phyloP scores from a whole-genome alignment of 257 asterid genomes.

The Solanum gracilifrons region DNA sequence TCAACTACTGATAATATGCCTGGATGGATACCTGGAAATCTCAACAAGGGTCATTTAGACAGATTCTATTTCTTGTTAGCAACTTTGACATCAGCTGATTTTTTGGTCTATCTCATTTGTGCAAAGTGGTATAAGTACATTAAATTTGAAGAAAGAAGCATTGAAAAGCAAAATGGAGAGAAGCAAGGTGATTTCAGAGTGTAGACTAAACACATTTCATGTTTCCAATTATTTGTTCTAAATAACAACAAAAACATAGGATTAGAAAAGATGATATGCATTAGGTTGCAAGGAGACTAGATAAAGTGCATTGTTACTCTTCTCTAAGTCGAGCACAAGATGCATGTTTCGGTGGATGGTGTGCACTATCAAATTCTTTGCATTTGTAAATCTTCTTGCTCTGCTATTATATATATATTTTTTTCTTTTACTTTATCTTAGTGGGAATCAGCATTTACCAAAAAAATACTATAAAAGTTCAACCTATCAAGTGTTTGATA shows the following conservation, averaged over 20 bases:
- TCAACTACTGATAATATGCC: slow-evolving; percentile 56
- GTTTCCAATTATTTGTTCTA: neutral
- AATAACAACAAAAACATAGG: neutral
- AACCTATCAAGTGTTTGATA: neutral
- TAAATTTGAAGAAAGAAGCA: slow-evolving; percentile 54
- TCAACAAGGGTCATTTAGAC: slow-evolving; percentile 65
- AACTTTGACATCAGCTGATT: slow-evolving; percentile 54
- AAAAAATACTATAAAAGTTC: neutral
- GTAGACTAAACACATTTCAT: neutral
- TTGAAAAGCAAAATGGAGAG: slow-evolving; percentile 3
- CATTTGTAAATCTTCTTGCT: neutral
- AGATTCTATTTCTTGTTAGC: slow-evolving; percentile 71
- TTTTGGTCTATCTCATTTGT: slow-evolving; percentile 44
- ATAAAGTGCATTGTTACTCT: neutral
- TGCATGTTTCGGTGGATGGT: neutral
- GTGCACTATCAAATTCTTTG: neutral
- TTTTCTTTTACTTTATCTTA: neutral
- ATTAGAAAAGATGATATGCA: neutral
- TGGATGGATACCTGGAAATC: slow-evolving; percentile 91
- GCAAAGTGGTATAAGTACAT: slow-evolving; percentile 72
- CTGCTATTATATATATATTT: neutral
- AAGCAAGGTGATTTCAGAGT: slow-evolving; percentile 14
- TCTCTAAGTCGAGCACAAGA: neutral
- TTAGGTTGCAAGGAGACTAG: neutral
- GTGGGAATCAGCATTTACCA: neutral